Percentiles rank a stretch among this genome's conserved stretches.
phyloP scores from a whole-genome alignment of 108 stramenopile species.

The Skeletonema grethae region DNA sequence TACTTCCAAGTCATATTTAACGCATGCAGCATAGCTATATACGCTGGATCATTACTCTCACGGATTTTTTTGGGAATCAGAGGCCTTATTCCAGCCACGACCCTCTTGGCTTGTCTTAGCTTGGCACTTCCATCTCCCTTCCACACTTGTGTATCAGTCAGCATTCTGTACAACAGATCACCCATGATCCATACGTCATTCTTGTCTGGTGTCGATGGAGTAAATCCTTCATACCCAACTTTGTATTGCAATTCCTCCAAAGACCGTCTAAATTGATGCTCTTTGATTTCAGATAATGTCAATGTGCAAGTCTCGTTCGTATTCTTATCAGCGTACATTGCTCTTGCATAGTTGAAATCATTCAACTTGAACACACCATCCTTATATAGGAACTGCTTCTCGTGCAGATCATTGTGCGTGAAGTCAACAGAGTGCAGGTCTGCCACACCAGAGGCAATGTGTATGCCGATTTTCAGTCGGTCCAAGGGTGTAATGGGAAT shows the following conservation, averaged over 20 bases:
- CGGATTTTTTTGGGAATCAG: not conserved
- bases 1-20: not conserved
- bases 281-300: not conserved
- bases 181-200: constrained; percentile 1
- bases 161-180: not conserved
- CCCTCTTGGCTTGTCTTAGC: not conserved
- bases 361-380: constrained; percentile 41
- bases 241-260: not conserved
- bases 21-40: not conserved
- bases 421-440: constrained; percentile 59
- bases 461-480: constrained; percentile 21
- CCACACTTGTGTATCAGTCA: not conserved
- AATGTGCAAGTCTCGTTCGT: constrained; percentile 26
- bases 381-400: constrained; percentile 45
- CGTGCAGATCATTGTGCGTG: constrained; percentile 54
- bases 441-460: constrained; percentile 55
- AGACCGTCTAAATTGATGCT: not conserved
- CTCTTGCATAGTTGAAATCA: constrained; percentile 30
- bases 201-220: not conserved
- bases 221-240: not conserved
- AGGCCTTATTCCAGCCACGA: not conserved
- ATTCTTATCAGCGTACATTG: constrained; percentile 36
- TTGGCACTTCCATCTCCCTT: not conserved
- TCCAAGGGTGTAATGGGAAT: constrained; percentile 11
- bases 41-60: not conserved